phyloP scores from a whole-genome alignment of 768 basidiomycete genomes.

The Infundibulicybe gibba region DNA sequence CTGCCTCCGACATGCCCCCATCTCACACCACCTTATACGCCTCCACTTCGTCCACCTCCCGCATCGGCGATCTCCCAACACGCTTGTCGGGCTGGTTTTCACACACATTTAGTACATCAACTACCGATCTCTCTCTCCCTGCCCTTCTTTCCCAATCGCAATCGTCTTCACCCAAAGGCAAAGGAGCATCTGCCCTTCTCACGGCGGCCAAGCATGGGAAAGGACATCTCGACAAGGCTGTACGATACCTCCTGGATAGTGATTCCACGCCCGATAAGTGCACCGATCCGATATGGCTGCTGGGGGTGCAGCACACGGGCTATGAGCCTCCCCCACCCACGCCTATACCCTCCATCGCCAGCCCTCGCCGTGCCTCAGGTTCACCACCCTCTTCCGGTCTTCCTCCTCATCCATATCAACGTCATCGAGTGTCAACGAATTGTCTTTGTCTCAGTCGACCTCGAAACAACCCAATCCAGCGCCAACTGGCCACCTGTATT shows the following conservation, averaged over 20 bases:
- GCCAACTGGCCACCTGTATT: slow-evolving; percentile 78
- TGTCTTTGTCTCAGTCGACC: slow-evolving; percentile 18
- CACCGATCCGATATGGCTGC: slow-evolving; percentile 63
- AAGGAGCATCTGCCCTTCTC: slow-evolving; percentile 43
- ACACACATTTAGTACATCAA: slow-evolving; percentile 70
- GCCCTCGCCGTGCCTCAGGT: slow-evolving; percentile 20
- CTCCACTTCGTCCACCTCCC: slow-evolving; percentile 42
- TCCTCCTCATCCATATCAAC: slow-evolving; percentile 27
- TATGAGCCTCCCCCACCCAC: slow-evolving; percentile 45
- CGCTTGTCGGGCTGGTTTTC: slow-evolving; percentile 80
- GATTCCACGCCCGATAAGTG: slow-evolving; percentile 86
- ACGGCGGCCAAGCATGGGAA: slow-evolving; percentile 72
- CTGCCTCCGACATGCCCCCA: slow-evolving; percentile 27
- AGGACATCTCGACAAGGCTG: slow-evolving; percentile 76
- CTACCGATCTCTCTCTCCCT: slow-evolving; percentile 70
- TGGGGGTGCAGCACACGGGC: slow-evolving; percentile 63
- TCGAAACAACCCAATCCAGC: slow-evolving; percentile 28
- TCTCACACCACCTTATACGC: slow-evolving; percentile 32
- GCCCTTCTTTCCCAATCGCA: slow-evolving; percentile 38
- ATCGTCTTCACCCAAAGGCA: slow-evolving; percentile 20
- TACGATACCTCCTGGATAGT: slow-evolving; percentile 87
- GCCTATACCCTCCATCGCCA: slow-evolving; percentile 8
- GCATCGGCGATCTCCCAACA: slow-evolving; percentile 68
- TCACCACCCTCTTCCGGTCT: slow-evolving; percentile 44
- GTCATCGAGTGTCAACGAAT: slow-evolving; percentile 12